Conservation (phyloP, 1,284 basidiomycete species). For the Psilocybe mexicana region DNA sequence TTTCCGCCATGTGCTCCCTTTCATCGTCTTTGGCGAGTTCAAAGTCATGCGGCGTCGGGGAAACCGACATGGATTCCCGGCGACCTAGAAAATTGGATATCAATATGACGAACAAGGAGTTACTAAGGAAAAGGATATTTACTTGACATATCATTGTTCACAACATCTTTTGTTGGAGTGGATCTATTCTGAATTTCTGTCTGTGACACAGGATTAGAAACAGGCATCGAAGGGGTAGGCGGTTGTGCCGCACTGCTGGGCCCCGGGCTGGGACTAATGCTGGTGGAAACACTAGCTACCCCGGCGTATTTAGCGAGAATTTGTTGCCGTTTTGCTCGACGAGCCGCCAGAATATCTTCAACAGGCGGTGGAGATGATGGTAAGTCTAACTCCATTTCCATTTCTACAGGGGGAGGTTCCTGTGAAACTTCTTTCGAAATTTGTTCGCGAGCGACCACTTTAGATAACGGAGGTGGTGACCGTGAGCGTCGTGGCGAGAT, state of each 20-base stretch:
- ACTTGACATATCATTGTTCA: conserved; percentile 24
- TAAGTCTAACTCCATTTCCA: conserved; percentile 63
- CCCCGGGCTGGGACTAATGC: conserved; percentile 49
- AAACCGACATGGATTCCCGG: conserved; percentile 54
- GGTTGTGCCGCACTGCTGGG: conserved; percentile 73
- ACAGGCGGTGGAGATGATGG: conserved; percentile 59
- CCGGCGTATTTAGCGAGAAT: conserved; percentile 83
- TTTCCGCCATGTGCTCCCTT: conserved; percentile 31
- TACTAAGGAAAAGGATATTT: conserved; percentile 15
- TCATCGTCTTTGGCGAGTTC: conserved; percentile 62
- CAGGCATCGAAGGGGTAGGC: conserved; percentile 52
- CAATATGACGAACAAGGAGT: background rate
- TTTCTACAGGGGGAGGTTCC: conserved; percentile 41
- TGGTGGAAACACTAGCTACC: conserved; percentile 45
- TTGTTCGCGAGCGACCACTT: conserved; percentile 13
- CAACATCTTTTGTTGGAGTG: conserved; percentile 24
- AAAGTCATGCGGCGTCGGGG: conserved; percentile 57
- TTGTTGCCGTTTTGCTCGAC: conserved; percentile 80
- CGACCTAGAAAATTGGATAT: conserved; percentile 32
- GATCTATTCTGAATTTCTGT: conserved; percentile 45
- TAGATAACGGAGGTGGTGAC: conserved; percentile 23
- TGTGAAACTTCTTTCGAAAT: conserved; percentile 22
- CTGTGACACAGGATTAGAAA: conserved; percentile 65
- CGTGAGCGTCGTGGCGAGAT: conserved; percentile 58
- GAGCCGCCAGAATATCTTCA: conserved; percentile 74